Base-by-base conservation (phyloP, 2,329 filamentous ascomycete genomes). In the Fusarium tricinctum region DNA sequence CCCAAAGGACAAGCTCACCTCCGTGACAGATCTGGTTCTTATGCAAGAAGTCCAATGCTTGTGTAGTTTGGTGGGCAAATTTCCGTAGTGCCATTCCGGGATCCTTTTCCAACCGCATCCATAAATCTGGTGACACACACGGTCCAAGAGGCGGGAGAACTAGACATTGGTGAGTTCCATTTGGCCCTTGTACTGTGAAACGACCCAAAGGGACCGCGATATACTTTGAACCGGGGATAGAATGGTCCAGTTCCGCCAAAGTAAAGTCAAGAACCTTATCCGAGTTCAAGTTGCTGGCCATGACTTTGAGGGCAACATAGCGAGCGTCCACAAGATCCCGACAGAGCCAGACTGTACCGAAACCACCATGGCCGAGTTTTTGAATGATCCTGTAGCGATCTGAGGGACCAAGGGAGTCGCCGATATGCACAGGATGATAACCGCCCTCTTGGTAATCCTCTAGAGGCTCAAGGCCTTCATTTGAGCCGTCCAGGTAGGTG, bases 11-110 rank as follows among this genome's bases (percentile, higher is more conserved):
- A 3, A 4, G 3, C 32, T 17, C n/a, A 44, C 76, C 77, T 51
- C 76, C 76, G 8, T 79, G 76, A 3, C 76, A 77, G 2, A 78
- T 60, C 2, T 70, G 55, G n/a, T 73, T 63, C 10, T 59, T 48
- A 14, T 79, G 77, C 0, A 78, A 45, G 32, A 68, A 68, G 3
- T 58, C 44, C 32, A 78, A 45, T 0, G 75, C 74, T 38, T 71
- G 54, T 0, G 65, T 52, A 5, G 63, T 50, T 42, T 77, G 71
- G 2, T 54, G 22, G 33, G 72, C 74, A 2, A 75, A 49, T 14
- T 56, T 49, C 4, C 73, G 70, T 1, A 76, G 28, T 1, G 54
- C 6, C 0, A 48, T 1, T 17, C 20, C 66, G 5, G 64, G 47
- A 6, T 71, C 28, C 2, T 33, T 42, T 1, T 61, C 45, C 7